Evolutionary conservation across 2,329 filamentous ascomycete genomes (phyloP), one percentile per base, ranked within the genome.

Genomic region (Graphiopsis chlorocephala): DNA sequence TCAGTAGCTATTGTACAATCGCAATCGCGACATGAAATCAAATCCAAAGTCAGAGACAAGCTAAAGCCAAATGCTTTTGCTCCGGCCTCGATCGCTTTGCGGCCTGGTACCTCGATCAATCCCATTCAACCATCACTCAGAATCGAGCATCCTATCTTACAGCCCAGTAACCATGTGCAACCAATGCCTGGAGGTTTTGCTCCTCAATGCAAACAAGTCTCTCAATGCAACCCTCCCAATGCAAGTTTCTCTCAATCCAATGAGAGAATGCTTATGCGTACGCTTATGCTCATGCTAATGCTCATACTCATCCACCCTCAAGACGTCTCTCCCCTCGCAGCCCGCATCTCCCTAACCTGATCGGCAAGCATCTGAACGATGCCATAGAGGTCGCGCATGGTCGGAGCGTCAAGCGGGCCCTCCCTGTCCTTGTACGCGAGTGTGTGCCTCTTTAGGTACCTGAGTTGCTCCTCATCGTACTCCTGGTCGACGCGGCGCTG

Each of bases 401-500:
- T 20, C n/a, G 38, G n/a, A 11, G n/a, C n/a, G n/a, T n/a, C n/a
- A n/a, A n/a, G n/a, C n/a, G n/a, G n/a, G n/a, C n/a, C n/a, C n/a
- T 45, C n/a, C 8, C n/a, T 45, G 14, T 20, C 14, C 11, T 20
- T 20, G n/a, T 59, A 31, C 20, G 58, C 14, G 23, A 45, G 59
- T 17, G 12, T 42, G 26, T 61, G 26, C 15, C 45, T 61, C 11
- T 20, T 3, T 0, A 50, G 8, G 0, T 23, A 42, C 11, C 28
- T 23, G 2, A 28, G 11, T 5, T 25, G 25, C 15, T 1, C n/a
- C 2, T n/a, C 45, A 33, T 52, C 42, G n/a, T 52, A 47, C 35
- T 50, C 58, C 42, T 48, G 42, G 7, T 62, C 59, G 14, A 62
- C 59, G 7, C 59, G 42, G 6, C n/a, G 33, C 23, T 62, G 59